Evolutionary conservation across 1,284 basidiomycete species (phyloP), one percentile per base, ranked within the genome.

Genomic region (Malassezia restricta): DNA sequence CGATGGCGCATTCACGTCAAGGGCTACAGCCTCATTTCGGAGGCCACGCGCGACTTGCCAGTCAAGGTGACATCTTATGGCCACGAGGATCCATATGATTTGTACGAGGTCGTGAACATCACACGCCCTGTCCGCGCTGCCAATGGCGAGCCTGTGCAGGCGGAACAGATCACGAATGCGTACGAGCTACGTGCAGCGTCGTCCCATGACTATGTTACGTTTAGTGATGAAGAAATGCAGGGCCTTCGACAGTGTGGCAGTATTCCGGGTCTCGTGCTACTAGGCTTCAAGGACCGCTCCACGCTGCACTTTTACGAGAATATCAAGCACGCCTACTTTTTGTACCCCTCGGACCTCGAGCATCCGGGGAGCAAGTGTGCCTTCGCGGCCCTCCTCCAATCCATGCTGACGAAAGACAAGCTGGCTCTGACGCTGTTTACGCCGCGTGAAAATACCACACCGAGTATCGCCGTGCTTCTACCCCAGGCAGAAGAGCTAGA

Each of bases 351-450:
- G 62, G 92, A 98, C 71, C 59, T 89, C 85, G 76, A 81, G 32
- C 91, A 85, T 74, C 81, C 85, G 8, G 94, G 94, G 1, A 91
- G 87, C 74, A 92, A 84, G 55, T 81, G 92, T 40, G 86, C 87
- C 0, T 96, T 96, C 74, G 82, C 80, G 6, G 88, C 92, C 0
- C 78, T 99, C 7, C 78, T 96, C 35, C 81, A 83, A 58, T 83
- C 86, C 3, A 87, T 92, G 81, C 56, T 84, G 30, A 81, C 81
- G 64, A 89, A 88, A 72, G 76, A 84, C 45, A 86, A 85, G 69
- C 82, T 95, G 52, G 94, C 82, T 0, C 74, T 94, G 12, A 87
- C 81, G 0, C 77, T 87, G 2, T 80, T 82, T 20, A 74, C 89
- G 8, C 80, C 82, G 29, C 78, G 89, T 49, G 77, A 81, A 43